Conservation (phyloP, 441 rosid genomes). For the Jatropha multifida region DNA sequence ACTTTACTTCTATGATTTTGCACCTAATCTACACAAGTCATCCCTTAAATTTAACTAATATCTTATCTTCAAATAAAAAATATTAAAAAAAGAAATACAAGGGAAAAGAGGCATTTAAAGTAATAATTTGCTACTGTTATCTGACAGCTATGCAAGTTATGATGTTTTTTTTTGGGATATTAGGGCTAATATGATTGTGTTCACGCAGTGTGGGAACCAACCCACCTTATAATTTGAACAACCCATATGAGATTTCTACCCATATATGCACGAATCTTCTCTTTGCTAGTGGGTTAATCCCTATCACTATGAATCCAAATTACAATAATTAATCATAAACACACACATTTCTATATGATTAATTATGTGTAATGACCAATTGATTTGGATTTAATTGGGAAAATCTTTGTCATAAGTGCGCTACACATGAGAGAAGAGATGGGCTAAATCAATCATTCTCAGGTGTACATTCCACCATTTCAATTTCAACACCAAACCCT, state of each 20-base stretch:
- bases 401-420: constrained; percentile 34
- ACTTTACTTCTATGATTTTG: no score
- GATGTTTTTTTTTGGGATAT: constrained; percentile 14
- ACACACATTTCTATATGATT: neutral
- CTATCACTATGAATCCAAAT: constrained; percentile 1
- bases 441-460: constrained; percentile 16
- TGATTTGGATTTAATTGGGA: constrained; percentile 16
- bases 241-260: neutral
- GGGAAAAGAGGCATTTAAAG: neutral
- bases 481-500: neutral
- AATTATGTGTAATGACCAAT: constrained; percentile 2
- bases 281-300: constrained; percentile 6
- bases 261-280: constrained; percentile 21
- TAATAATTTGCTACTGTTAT: constrained; percentile 1
- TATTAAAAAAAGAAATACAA: no score
- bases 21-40: no score
- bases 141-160: constrained; percentile 23
- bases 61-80: no score
- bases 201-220: constrained; percentile 29
- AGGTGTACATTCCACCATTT: constrained; percentile 9
- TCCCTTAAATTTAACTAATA: no score
- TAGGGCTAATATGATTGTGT: constrained; percentile 26
- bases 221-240: neutral
- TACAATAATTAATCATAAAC: neutral
- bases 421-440: constrained; percentile 26